These are phyloP conservation scores for Aureobasidium musti DNA, from an alignment of 2,329 filamentous ascomycete genomes.

Conservation along the genomic window DNA sequence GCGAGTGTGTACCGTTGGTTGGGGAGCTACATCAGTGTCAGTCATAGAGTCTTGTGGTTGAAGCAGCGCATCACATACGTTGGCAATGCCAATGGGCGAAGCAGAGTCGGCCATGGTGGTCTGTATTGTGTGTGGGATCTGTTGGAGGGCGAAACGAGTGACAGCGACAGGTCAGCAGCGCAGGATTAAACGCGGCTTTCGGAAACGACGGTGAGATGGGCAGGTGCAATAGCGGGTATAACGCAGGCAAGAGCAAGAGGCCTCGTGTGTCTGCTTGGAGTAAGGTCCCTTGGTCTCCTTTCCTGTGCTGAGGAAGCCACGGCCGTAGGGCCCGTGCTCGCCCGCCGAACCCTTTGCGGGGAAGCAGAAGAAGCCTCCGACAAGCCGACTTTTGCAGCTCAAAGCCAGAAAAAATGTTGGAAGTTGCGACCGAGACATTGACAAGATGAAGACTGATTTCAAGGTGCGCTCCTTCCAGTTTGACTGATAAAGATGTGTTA, in stretches of 20 bases:
- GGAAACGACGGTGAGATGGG: conserved; percentile 13
- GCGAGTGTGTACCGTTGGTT: conserved; percentile 62
- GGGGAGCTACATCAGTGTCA: conserved; percentile 58
- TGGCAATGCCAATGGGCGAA: conserved; percentile 72
- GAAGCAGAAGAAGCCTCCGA: conserved; percentile 21
- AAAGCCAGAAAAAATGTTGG: conserved; percentile 29
- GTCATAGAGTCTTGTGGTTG: conserved; percentile 32
- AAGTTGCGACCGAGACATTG: conserved; percentile 25
- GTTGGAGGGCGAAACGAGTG: conserved; percentile 20
- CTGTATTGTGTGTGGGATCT: neutral
- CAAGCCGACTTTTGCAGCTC: conserved; percentile 23
- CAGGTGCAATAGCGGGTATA: conserved; percentile 14
- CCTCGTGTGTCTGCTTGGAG: neutral
- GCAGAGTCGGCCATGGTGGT: conserved; percentile 63
- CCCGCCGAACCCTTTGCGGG: conserved; percentile 28
- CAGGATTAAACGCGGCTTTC: conserved; percentile 1
- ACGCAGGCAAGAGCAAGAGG: conserved; percentile 12
- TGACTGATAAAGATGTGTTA: neutral
- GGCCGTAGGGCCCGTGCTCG: neutral
- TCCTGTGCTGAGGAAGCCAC: conserved; percentile 23
- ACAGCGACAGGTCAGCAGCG: neutral
- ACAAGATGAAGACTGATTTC: conserved; percentile 96
- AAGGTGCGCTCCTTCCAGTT: conserved; percentile 60
- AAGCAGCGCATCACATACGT: conserved; percentile 55
- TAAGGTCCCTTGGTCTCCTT: conserved; percentile 21